Evolutionary conservation across 202 grass and related monocot species (phyloP), one percentile per base, ranked within the genome.

Genomic region (Elaeis oleifera): DNA sequence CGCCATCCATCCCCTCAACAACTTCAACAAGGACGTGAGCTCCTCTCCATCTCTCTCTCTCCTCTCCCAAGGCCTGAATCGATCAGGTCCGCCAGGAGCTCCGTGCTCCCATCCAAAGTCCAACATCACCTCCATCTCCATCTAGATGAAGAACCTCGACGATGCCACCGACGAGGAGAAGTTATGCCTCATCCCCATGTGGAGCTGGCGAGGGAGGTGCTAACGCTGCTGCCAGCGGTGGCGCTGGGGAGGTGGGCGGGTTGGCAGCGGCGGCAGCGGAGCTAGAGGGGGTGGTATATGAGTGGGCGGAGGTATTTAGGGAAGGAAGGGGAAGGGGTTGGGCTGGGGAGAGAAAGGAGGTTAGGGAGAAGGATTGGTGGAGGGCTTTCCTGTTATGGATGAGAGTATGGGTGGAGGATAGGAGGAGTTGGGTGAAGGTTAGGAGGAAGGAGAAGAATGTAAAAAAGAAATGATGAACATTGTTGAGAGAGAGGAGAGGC

Each of bases 221-320:
- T 91, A 9, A 74, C 53, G 0, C 72, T 66, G 18, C 86, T 79
- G 60, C 84, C 91, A 7, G 84, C 87, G 1, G 67, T 81, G 48
- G 60, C 69, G 78, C 76, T 96, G 36, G 87, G 84, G 69, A 70
- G 82, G 76, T 78, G 91, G 58, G 51, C 81, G 71, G 91, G 51
- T 63, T 90, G 31, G 84, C 90, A 74, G 87, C 76, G 60, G 81
- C 91, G 22, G 54, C 36, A 6, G 74, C 68, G 44, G 91, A 89
- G 79, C 71, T 96, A 74, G 91, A 96, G 79, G 87, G 74, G 76
- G 84, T 75, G 16, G 84, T 96, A 63, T 96, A 88, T 75, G 84
- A 96, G 81, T 96, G 87, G 91, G 87, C 72, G 18, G 79, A 91
- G 67, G 87, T 96, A 20, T 20, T 20, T 20, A 20, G 20, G 20